Base-by-base conservation (phyloP, 2,329 filamentous ascomycete species). In the Colletotrichum melonis region DNA sequence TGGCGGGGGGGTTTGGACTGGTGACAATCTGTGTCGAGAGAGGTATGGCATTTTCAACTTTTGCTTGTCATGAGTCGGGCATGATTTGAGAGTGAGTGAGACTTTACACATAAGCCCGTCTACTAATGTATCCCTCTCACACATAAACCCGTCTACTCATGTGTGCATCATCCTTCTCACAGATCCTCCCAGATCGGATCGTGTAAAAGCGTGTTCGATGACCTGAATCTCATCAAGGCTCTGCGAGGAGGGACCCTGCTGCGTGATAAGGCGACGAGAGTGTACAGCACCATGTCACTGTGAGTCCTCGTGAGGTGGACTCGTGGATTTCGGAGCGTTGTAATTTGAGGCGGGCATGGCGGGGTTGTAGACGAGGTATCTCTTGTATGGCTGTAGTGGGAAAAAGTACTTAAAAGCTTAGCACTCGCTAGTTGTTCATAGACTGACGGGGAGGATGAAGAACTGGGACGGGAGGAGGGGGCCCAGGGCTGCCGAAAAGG, bases 11-110 rank as follows among this genome's bases (percentile, higher is more conserved):
- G 22, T 26, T 32, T 52, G 6, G 38, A 19, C 38, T 42, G 38
- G 38, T 42, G 38, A 42, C 38, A 42, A 42, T 19, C 38, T 42
- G 38, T 42, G 38, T 19, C 38, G 38, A 32, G 24, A 24, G 16
- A 24, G 42, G 7, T 14, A 38, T 70, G 38, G 55, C 63, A 70
- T 67, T 54, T 35, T 66, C 62, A 58, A 54, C 66, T 59, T 59
- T 32, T 54, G 62, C 28, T 52, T 42, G 28, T 35, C 52, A 54
- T 57, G 30, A 38, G 24, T 22, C 35, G 32, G 55, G 14, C 24
- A n/a, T 65, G 49, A 22, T 24, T 52, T 65, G 24, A 57, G 63
- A 28, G n/a, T 42, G 63, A 28, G n/a, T 42, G 32, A 56, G 42
- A 30, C 49, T 52, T 12, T 12, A 12, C 49, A 16, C 26, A 26